Percentiles rank a stretch among this genome's conserved stretches.
These are phyloP conservation scores for Fraxinus angustifolia DNA, from an alignment of 305 asterid species.

Conservation along the genomic window DNA sequence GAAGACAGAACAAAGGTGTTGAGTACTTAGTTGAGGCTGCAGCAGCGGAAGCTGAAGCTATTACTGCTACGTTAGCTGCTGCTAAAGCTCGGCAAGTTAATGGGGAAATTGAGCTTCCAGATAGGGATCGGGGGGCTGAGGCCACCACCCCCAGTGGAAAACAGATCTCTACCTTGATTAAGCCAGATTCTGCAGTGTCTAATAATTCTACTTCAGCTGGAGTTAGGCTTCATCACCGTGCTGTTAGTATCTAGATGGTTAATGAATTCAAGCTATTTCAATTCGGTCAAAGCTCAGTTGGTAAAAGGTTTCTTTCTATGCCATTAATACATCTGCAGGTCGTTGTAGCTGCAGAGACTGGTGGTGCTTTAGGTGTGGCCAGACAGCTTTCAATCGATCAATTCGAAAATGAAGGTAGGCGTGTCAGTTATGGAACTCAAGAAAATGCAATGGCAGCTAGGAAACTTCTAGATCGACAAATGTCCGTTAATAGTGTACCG, in stretches of 20 bases:
- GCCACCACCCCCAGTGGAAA: constrained; percentile 97
- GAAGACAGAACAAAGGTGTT: constrained; percentile 86
- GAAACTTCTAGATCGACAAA: constrained; percentile 90
- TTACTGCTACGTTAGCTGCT: constrained; percentile 89
- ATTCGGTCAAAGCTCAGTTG: neutral
- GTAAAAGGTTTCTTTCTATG: constrained; percentile 20
- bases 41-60: constrained; percentile 99
- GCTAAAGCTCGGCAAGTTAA: constrained; percentile 95
- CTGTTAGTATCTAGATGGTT: constrained; percentile 57
- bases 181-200: constrained; percentile 71
- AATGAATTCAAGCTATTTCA: neutral
- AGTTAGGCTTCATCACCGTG: constrained; percentile 98
- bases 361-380: constrained; percentile 99
- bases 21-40: constrained; percentile 98
- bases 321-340: constrained; percentile 51
- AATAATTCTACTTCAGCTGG: constrained; percentile 79
- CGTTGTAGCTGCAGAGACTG: constrained; percentile 97
- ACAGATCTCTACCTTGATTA: constrained; percentile 66
- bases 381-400: constrained; percentile 99
- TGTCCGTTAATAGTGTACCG: constrained; percentile 93
- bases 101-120: constrained; percentile 89
- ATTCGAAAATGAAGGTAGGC: constrained; percentile 96
- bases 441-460: constrained; percentile 98
- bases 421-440: constrained; percentile 98
- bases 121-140: constrained; percentile 95